These are phyloP conservation scores for Hippophae rhamnoides DNA, from an alignment of 306 rosid genomes.

Conservation along the genomic window DNA sequence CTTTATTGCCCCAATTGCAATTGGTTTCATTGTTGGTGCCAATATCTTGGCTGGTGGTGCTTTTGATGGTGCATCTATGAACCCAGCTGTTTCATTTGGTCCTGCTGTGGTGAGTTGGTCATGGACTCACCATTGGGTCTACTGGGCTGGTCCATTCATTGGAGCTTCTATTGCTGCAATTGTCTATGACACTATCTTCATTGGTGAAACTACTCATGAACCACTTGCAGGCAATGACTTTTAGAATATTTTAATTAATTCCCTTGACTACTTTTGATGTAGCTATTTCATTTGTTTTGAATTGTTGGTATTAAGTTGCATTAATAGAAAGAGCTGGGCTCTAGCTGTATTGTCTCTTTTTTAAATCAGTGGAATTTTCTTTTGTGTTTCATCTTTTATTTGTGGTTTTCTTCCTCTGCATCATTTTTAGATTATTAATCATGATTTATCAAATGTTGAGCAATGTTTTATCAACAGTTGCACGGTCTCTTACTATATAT, in stretches of 20 bases:
- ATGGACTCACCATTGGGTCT: slow-evolving; percentile 70
- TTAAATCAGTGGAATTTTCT: no score
- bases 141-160: slow-evolving; percentile 57
- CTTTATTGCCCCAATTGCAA: slow-evolving; percentile 62
- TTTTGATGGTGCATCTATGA: slow-evolving; percentile 83
- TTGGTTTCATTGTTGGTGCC: slow-evolving; percentile 75
- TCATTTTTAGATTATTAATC: no score
- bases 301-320: no score
- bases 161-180: slow-evolving; percentile 61
- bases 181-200: slow-evolving; percentile 56
- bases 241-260: slow-evolving; percentile 10
- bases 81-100: slow-evolving; percentile 74
- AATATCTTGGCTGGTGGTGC: slow-evolving; percentile 80
- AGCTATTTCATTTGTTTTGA: no score
- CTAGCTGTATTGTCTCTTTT: no score
- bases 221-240: slow-evolving; percentile 36
- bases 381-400: no score
- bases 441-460: no score
- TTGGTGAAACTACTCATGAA: slow-evolving; percentile 42
- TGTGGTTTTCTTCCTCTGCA: no score
- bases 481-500: no score
- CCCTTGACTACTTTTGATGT: background rate
- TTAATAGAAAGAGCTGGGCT: no score
- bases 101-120: slow-evolving; percentile 63
- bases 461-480: no score